A percentile compares a stretch with the other conserved stretches of the same genome.
Conservation (phyloP, 2,329 filamentous ascomycete genomes). For the Fusarium pseudocircinatum region DNA sequence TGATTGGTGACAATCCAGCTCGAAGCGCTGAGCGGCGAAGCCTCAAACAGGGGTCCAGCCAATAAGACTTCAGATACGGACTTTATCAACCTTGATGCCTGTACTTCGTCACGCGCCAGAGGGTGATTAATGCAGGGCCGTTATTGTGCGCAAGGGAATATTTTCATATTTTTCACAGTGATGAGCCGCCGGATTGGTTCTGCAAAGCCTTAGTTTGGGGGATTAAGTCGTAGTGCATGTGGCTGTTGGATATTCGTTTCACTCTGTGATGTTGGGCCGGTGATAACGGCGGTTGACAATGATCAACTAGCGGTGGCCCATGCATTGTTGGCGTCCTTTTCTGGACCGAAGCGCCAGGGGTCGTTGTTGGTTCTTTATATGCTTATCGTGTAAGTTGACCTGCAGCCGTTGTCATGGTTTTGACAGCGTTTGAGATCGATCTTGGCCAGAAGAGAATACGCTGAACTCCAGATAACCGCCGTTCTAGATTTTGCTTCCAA, state of each 20-base stretch:
- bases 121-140: conserved; percentile 39
- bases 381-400: conserved; percentile 4
- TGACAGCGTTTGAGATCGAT: not conserved
- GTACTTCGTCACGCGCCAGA: conserved; percentile 40
- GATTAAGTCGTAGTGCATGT: conserved; percentile 23
- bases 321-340: conserved; percentile 17
- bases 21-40: conserved; percentile 45
- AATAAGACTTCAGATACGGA: conserved; percentile 34
- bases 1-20: conserved; percentile 43
- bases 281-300: conserved; percentile 8
- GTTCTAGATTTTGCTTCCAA: not conserved
- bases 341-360: conserved; percentile 32
- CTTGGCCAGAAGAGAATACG: not conserved
- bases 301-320: conserved; percentile 20
- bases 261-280: conserved; percentile 14
- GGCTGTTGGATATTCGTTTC: conserved; percentile 36
- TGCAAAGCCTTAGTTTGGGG: conserved; percentile 15
- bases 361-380: conserved; percentile 22
- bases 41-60: conserved; percentile 37
- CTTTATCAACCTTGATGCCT: conserved; percentile 14
- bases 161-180: conserved; percentile 27
- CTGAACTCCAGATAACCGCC: not conserved
- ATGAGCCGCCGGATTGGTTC: conserved; percentile 35
- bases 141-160: conserved; percentile 15
- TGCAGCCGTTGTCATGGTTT: conserved; percentile 15